Percentiles rank a stretch among this genome's conserved stretches.
phyloP scores from a whole-genome alignment of 306 rosid genomes.

The Gastrolobium villosum region DNA sequence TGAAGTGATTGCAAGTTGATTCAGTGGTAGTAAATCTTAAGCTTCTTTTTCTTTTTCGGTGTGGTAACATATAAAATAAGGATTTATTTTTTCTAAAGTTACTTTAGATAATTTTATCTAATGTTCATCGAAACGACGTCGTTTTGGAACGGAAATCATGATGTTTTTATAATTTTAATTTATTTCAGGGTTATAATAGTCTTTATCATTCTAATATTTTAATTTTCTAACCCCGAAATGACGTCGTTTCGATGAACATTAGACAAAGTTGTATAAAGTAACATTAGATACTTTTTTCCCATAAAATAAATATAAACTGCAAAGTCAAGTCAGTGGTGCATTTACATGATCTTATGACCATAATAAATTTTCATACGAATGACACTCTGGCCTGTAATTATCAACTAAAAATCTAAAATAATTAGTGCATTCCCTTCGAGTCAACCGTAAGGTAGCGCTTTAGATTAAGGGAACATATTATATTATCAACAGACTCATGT shows the following conservation, averaged over 20 bases:
- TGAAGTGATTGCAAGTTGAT: conserved; percentile 19
- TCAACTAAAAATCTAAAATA: background rate
- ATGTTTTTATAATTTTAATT: no score
- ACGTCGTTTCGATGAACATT: no score
- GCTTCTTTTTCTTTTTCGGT: background rate
- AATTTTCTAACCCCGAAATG: no score
- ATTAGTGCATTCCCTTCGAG: background rate
- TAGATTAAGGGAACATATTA: background rate
- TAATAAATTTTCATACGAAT: background rate
- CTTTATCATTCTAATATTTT: no score
- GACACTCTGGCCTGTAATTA: background rate
- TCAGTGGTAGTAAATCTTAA: background rate
- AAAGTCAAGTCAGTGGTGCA: background rate
- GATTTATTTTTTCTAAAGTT: no score
- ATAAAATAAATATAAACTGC: background rate
- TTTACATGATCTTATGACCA: background rate
- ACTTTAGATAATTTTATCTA: no score
- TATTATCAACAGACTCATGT: background rate
- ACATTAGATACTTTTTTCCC: no score
- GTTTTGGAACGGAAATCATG: no score
- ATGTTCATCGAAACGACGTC: no score
- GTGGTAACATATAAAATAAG: background rate
- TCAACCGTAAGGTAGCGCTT: conserved; percentile 29
- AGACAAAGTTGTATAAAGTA: no score
- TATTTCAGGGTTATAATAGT: no score